Base-by-base conservation (phyloP, 2,329 filamentous ascomycete genomes). In the Xylariaceae sp. region DNA sequence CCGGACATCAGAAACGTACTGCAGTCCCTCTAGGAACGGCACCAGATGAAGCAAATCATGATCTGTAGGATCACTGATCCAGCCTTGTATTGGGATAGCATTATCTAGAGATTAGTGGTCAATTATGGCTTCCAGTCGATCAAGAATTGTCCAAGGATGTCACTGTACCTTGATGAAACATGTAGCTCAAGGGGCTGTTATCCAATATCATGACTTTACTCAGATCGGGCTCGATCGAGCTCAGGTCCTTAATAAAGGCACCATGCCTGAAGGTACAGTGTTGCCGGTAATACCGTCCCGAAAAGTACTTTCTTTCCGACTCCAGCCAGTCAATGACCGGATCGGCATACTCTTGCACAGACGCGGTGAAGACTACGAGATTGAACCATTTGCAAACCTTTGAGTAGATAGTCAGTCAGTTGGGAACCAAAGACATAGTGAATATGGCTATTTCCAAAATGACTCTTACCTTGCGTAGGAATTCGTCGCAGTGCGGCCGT, bases 151-250 rank as follows among this genome's bases (percentile, higher is more conserved):
- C 35, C 38, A 40, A 41, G 38, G 38, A 35, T 44, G 44, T 49
- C 81, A 66, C 40, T 51, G 38, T 74, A 94, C 94, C 92, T 85
- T 96, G 90, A 67, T 97, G 92, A 72, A 97, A 97, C 73, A 96
- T 89, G 72, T 97, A 99, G 73, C 91, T 96, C 75, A 96, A 82
- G 48, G 94, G 94, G 69, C 90, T 96, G 67, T 99, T 99, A 74
- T 99, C 94, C 70, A 99, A 76, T 67, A 99, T 99, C 87, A 97
- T 96, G 53, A 99, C 94, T 71, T 90, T 95, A 73, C 91, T 96
- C 64, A 99, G 75, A 68, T 99, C 94, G 15, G 94, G 91, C 76
- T 99, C 94, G 39, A 99, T 90, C 48, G 90, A 89, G 67, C 90
- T 94, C 49, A 99, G 76, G 71, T 99, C 94, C 70, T 99, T 99